phyloP scores from a whole-genome alignment of 805 yeast species.

The Sungouiozyma ichnusensis region DNA sequence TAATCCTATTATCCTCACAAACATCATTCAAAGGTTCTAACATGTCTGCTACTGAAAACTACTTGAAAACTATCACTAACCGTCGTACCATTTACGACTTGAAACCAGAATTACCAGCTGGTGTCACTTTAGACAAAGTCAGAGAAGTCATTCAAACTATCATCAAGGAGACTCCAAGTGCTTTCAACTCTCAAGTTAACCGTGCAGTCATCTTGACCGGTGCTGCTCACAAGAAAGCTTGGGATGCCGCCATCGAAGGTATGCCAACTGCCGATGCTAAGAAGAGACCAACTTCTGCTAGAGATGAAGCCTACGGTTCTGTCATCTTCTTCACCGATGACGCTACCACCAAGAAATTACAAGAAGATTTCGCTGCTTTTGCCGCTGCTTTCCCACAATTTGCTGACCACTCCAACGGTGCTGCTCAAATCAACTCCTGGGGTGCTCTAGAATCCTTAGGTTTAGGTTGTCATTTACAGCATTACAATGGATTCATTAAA shows the following conservation, averaged over 20 bases:
- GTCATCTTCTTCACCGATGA: conserved; percentile 40
- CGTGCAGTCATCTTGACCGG: conserved; percentile 41
- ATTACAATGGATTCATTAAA: conserved; percentile 38
- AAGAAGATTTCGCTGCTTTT: conserved; percentile 35
- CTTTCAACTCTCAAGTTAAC: conserved; percentile 42
- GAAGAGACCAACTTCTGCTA: conserved; percentile 34
- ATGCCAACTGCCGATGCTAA: conserved; percentile 30
- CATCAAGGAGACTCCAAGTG: conserved; percentile 40
- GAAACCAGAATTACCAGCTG: conserved; percentile 35
- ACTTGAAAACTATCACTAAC: conserved; percentile 27
- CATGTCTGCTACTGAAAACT: conserved; percentile 15
- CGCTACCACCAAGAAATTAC: conserved; percentile 30
- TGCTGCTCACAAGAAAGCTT: conserved; percentile 35
- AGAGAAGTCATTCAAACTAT: conserved; percentile 34
- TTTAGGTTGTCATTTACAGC: conserved; percentile 44
- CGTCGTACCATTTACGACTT: conserved; percentile 42
- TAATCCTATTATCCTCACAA: background rate
- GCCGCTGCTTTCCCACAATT: conserved; percentile 38
- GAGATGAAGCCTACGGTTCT: conserved; percentile 40
- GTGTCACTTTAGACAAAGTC: conserved; percentile 32
- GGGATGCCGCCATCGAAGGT: conserved; percentile 34
- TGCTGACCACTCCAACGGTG: conserved; percentile 39
- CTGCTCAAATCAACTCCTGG: conserved; percentile 43
- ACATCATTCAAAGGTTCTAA: background rate
- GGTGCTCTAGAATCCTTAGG: conserved; percentile 36